These are phyloP conservation scores for Mortierella sp. DNA, from an alignment of 371 early-diverging fungal genomes.

Conservation along the genomic window DNA sequence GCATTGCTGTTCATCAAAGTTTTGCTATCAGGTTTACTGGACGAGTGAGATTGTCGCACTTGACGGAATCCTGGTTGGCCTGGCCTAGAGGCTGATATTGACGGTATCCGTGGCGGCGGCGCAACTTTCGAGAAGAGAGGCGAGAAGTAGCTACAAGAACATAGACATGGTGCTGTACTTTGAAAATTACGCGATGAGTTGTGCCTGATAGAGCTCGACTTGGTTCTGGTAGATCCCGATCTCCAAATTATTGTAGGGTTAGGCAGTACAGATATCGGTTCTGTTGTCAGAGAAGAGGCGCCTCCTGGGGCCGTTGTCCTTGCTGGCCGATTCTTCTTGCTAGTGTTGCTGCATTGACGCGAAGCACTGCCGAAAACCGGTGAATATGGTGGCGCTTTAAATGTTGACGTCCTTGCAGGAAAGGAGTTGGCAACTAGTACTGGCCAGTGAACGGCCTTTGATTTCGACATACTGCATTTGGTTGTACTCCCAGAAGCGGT, in stretches of 20 bases:
- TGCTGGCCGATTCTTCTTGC: background rate
- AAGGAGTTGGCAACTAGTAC: conserved; percentile 14
- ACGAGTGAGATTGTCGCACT: conserved; percentile 14
- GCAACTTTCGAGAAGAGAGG: background rate
- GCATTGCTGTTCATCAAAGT: background rate
- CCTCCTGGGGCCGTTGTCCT: background rate
- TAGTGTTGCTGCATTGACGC: conserved; percentile 5
- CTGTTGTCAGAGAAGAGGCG: background rate
- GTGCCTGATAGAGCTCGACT: background rate
- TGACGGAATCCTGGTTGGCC: conserved; percentile 5
- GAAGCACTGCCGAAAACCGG: background rate
- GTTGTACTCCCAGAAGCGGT: background rate
- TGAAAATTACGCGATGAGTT: background rate
- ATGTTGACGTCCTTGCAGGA: background rate
- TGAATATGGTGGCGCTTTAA: background rate
- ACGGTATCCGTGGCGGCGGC: background rate
- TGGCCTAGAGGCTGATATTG: background rate
- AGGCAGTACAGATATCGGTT: background rate
- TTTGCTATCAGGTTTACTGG: background rate
- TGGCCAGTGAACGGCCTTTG: conserved; percentile 41
- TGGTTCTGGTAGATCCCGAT: background rate
- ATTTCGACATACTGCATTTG: conserved; percentile 49
- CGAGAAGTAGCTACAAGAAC: conserved; percentile 2
- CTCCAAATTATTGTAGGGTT: background rate
- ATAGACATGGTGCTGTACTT: background rate